phyloP scores from a whole-genome alignment of 2,329 filamentous ascomycete genomes.

The Hymenoscyphus repandus region DNA sequence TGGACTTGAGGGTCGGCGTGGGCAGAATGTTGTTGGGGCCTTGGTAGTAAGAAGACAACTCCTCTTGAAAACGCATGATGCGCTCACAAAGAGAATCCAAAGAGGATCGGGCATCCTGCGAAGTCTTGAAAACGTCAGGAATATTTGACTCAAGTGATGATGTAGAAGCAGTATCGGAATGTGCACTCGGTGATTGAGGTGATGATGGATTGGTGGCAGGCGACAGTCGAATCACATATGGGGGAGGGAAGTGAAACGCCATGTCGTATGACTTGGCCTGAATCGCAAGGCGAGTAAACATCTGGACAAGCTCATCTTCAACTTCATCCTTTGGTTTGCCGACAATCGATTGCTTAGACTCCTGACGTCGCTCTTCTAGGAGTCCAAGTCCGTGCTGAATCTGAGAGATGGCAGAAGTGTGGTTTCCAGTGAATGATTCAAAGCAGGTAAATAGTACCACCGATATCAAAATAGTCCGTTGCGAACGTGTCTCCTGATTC shows the following conservation, averaged over 20 bases:
- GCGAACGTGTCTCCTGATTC: constrained; percentile 39
- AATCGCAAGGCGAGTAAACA: constrained; percentile 59
- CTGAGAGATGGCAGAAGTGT: constrained; percentile 55
- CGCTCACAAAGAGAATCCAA: constrained; percentile 53
- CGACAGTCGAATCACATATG: constrained; percentile 52
- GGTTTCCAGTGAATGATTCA: constrained; percentile 61
- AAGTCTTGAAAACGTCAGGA: constrained; percentile 37
- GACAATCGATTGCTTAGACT: constrained; percentile 34
- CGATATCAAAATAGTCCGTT: constrained; percentile 55
- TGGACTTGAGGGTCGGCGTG: constrained; percentile 17
- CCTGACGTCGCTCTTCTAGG: constrained; percentile 46
- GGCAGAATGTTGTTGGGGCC: constrained; percentile 43
- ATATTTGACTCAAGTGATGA: constrained; percentile 19
- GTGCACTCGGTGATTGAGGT: constrained; percentile 35
- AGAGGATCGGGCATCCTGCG: constrained; percentile 50
- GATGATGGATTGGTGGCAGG: constrained; percentile 27
- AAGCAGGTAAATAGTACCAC: constrained; percentile 63
- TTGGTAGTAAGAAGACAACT: constrained; percentile 42
- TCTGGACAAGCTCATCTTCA: constrained; percentile 52
- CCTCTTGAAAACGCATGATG: constrained; percentile 54
- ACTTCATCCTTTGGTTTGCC: constrained; percentile 19
- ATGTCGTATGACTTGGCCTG: constrained; percentile 65
- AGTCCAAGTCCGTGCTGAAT: constrained; percentile 54
- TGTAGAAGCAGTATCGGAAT: constrained; percentile 34
- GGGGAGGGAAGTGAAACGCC: constrained; percentile 61